These are phyloP conservation scores for Calendula officinalis DNA, from an alignment of 129 eudicot species.

Conservation along the genomic window DNA sequence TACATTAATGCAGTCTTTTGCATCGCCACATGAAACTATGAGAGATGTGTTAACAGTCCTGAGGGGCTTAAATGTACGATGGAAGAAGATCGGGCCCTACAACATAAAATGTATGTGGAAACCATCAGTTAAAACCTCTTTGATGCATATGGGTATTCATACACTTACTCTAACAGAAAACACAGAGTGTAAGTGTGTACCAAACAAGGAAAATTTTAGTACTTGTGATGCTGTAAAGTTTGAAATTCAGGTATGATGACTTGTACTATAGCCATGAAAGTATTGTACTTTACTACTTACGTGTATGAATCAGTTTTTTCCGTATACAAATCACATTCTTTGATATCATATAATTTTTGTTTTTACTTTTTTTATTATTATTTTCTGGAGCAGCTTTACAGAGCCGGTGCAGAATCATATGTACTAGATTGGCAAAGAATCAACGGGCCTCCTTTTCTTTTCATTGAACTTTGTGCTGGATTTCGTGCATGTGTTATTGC, in stretches of 20 bases:
- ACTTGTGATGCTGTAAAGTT: slow-evolving; percentile 46
- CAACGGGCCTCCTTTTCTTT: slow-evolving; percentile 60
- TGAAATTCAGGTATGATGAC: slow-evolving; percentile 51
- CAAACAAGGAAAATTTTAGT: slow-evolving; percentile 14
- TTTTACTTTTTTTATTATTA: too few species aligned
- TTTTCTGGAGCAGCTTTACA: slow-evolving; percentile 63
- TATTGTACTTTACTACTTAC: too few species aligned
- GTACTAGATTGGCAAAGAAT: slow-evolving; percentile 55
- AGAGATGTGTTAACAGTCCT: slow-evolving; percentile 46
- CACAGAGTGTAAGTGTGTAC: slow-evolving; percentile 16
- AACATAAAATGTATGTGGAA: slow-evolving; percentile 69
- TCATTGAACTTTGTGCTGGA: slow-evolving; percentile 60
- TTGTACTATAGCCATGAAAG: too few species aligned
- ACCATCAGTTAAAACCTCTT: slow-evolving; percentile 27
- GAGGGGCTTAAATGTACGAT: slow-evolving; percentile 49
- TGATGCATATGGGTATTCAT: slow-evolving; percentile 15
- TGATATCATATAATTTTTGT: background rate
- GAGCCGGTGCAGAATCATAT: slow-evolving; percentile 50
- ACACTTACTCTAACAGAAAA: slow-evolving; percentile 30
- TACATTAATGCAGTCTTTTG: slow-evolving; percentile 46
- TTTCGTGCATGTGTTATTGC: slow-evolving; percentile 44
- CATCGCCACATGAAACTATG: slow-evolving; percentile 55
- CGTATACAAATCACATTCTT: background rate
- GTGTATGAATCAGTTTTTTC: background rate
- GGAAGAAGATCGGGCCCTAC: slow-evolving; percentile 63